Conservation (phyloP, 768 basidiomycete genomes). For the Boletus rubroflammeus region DNA sequence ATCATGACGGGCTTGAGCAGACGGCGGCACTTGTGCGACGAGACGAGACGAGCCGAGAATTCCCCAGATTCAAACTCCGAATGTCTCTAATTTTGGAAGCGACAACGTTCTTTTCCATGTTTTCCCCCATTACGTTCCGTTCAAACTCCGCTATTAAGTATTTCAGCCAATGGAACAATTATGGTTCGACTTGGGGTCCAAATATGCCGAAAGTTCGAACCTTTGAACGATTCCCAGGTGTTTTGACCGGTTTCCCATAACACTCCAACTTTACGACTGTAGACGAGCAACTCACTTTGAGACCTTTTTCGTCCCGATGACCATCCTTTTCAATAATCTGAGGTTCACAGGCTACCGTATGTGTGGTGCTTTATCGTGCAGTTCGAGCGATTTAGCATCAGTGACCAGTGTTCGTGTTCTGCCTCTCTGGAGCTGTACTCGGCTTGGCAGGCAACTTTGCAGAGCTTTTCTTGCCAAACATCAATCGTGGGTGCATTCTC, state of each 20-base stretch:
- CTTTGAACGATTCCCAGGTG: constrained; percentile 17
- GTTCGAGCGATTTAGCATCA: constrained; percentile 21
- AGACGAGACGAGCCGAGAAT: neutral
- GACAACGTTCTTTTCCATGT: neutral
- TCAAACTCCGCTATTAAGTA: constrained; percentile 12
- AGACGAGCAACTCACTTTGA: constrained; percentile 7
- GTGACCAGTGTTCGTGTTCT: constrained; percentile 34
- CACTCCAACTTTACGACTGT: constrained; percentile 1
- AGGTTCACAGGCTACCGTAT: constrained; percentile 51
- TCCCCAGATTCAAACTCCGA: neutral
- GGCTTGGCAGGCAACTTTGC: constrained; percentile 70
- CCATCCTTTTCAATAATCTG: constrained; percentile 56
- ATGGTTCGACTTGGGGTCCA: constrained; percentile 7
- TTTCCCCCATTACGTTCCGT: neutral
- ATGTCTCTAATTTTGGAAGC: neutral
- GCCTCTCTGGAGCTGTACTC: constrained; percentile 50
- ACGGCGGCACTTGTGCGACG: neutral
- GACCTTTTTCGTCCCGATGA: constrained; percentile 38
- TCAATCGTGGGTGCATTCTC: constrained; percentile 49
- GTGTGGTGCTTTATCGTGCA: constrained; percentile 19
- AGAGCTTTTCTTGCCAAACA: constrained; percentile 57
- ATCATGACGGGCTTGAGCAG: neutral
- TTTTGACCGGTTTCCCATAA: constrained; percentile 1
- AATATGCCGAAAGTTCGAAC: constrained; percentile 14
- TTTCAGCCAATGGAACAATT: neutral